Evolutionary conservation across 2,329 filamentous ascomycete species (phyloP).

Genomic region (Colletotrichum sp.): DNA sequence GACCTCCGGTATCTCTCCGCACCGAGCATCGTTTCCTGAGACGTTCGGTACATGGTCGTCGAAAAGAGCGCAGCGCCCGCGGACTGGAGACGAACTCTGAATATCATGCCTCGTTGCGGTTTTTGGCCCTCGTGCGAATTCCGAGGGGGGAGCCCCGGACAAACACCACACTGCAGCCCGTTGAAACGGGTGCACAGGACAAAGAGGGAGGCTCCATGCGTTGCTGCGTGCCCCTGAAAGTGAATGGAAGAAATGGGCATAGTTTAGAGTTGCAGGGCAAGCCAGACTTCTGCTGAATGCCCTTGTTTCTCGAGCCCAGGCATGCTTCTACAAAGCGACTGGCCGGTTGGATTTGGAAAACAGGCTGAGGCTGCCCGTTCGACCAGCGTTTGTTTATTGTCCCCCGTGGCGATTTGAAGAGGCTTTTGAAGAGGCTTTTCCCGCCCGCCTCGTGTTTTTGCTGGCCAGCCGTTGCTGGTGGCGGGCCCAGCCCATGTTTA

Average conservation of each 20-base stretch:
- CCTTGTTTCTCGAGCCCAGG: neutral
- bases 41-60: neutral
- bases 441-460: neutral
- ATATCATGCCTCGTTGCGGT: neutral
- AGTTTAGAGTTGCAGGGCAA: neutral
- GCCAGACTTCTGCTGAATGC: neutral
- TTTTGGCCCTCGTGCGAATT: neutral
- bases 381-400: neutral
- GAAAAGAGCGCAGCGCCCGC: neutral
- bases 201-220: neutral
- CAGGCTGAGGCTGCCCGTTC: neutral
- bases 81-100: neutral
- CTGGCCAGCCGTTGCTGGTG: neutral
- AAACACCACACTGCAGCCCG: neutral
- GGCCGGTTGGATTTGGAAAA: neutral
- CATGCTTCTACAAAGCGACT: neutral
- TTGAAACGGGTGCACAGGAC: neutral
- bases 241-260: neutral
- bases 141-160: neutral
- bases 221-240: neutral
- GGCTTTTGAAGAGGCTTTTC: neutral
- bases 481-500: neutral
- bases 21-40: neutral
- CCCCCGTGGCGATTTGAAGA: neutral
- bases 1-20: neutral